Percentiles rank a stretch among this genome's conserved stretches.
Evolutionary conservation across 2,329 filamentous ascomycete species (phyloP).

Genomic region (Aschersonia sp.): DNA sequence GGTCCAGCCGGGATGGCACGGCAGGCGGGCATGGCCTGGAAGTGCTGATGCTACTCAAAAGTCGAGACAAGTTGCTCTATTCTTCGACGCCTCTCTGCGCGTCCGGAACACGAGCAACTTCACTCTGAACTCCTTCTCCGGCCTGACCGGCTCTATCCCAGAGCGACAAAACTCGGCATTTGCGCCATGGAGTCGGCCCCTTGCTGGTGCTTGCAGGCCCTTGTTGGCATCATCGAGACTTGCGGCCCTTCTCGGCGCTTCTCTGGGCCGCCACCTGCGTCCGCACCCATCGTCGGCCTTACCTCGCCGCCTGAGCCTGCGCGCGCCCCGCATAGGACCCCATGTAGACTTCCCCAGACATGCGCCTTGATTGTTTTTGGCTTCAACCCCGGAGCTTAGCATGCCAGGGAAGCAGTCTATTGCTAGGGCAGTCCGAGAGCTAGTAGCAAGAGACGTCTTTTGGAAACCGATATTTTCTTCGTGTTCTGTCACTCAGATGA

Average conservation of each 20-base stretch:
- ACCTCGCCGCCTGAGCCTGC: constrained; percentile 14
- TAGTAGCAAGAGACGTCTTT: too few species aligned
- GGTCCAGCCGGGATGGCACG: too few species aligned
- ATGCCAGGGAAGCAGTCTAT: background rate
- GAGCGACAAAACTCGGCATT: background rate
- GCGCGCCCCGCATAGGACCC: constrained; percentile 4
- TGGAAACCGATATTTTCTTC: background rate
- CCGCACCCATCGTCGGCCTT: constrained; percentile 12
- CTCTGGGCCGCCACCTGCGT: constrained; percentile 8
- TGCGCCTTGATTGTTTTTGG: constrained; percentile 1
- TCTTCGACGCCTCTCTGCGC: too few species aligned
- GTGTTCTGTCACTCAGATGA: background rate
- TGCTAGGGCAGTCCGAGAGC: background rate
- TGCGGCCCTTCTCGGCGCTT: constrained; percentile 22
- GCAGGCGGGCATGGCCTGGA: too few species aligned
- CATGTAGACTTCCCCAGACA: constrained; percentile 15
- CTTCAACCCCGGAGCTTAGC: background rate
- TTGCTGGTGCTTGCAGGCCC: background rate
- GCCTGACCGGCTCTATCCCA: too few species aligned
- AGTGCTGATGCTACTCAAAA: too few species aligned
- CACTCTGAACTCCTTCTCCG: too few species aligned
- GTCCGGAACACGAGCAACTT: too few species aligned
- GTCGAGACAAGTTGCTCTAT: too few species aligned
- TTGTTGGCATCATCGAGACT: background rate
- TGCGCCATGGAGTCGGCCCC: background rate